Base-by-base conservation (phyloP, 345 rosid genomes). In the Syzygium jambos region DNA sequence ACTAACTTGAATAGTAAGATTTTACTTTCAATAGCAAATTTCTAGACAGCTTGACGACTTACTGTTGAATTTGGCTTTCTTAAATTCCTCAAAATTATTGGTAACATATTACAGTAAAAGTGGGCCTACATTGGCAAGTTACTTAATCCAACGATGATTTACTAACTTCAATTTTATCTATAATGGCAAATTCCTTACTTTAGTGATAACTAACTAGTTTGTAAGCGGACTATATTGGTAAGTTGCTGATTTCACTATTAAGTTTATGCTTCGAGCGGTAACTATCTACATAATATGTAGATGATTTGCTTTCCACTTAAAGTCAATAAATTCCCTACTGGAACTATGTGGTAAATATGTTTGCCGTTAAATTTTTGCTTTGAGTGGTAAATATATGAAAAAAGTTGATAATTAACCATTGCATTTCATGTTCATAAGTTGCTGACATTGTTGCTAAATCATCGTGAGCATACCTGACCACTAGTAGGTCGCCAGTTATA, bases 1-100 rank as follows among this genome's bases (percentile, higher is more conserved):
- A 38, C 55, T 53, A 53, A 0, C 6, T 1, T 6, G 0, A 7
- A 7, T 5, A 19, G 0, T 53, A 16, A 53, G 55, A 85, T 55
- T 87, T 68, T 83, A 10, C 23, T 0, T 56, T 12, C 23, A 22
- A 23, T 22, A 56, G n/a, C 1, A 4, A 23, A 22, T 0, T 10
- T 56, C 61, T 56, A 4, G 9, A 56, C 12, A 22, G 61, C n/a
- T 56, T 56, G n/a, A 56, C 23, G 11, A 56, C 61, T 56, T 56
- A 23, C 27, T 56, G 9, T 22, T 4, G n/a, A 23, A 56, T 56
- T 56, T 56, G 85, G 54, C 89, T 90, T 85, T 55, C 25, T 7
- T 0, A 55, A 21, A 9, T 21, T 55, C 23, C 10, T 54, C 21
- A 5, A 53, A 7, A 11, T 38, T 19, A 53, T 19, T 88, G 73